These are phyloP conservation scores for Dactylorhiza incarnata DNA, from an alignment of 106 monocot species.

Conservation along the genomic window DNA sequence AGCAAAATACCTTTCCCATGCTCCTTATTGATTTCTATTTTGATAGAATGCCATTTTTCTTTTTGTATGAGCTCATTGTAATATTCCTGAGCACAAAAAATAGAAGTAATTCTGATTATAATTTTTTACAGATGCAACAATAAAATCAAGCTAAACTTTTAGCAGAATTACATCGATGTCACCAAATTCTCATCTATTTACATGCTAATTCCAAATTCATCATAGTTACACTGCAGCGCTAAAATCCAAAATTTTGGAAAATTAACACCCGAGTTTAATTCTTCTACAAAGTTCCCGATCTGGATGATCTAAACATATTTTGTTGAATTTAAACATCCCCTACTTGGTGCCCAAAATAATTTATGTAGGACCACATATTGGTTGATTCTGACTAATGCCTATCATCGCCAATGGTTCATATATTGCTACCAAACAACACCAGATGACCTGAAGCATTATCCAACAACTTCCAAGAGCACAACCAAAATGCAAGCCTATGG, in stretches of 20 bases:
- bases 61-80: conserved; percentile 38
- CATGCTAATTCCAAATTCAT: neutral
- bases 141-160: neutral
- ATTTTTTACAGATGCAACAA: neutral
- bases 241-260: neutral
- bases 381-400: no score
- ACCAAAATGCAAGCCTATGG: no score
- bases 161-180: neutral
- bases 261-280: neutral
- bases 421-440: no score
- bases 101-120: neutral
- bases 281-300: neutral
- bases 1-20: conserved; percentile 55
- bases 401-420: no score
- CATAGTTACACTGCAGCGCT: neutral
- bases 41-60: conserved; percentile 34
- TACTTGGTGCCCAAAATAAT: no score
- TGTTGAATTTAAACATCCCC: neutral
- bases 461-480: no score
- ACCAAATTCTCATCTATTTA: neutral
- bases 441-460: no score
- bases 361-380: no score
- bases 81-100: conserved; percentile 39
- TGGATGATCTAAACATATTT: neutral
- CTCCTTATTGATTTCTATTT: conserved; percentile 26